Evolutionary conservation across 208 protist genomes (phyloP), one percentile per base, ranked within the genome.

Genomic region (Angomonas ambiguus): DNA sequence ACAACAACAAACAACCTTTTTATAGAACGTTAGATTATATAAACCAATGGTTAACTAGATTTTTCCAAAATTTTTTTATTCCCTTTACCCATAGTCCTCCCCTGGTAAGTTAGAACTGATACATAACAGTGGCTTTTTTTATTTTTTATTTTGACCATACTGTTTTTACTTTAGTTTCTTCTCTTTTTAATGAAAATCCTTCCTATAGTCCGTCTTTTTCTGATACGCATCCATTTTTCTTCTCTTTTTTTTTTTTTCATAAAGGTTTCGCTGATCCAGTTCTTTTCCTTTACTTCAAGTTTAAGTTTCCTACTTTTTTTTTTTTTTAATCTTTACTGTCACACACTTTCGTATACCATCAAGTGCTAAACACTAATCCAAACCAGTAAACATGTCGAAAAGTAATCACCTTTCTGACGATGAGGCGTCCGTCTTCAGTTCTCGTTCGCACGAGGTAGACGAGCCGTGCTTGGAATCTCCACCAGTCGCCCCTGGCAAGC

Each of bases 341-440:
- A n/a, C 16, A 45, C 8, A 16, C 38, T 45, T 45, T 16, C 8
- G 38, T 45, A 16, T n/a, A 45, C 38, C 38, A n/a, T n/a, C 8
- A 16, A 45, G 16, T 8, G 8, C 16, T 45, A 45, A 8, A 45
- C 38, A 45, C 16, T 16, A 45, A 16, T 45, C 38, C 38, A 45
- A n/a, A 8, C 38, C 38, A n/a, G 38, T 45, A n/a, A 16, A 45
- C 38, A 30, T 56, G 49, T 56, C 59, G 58, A 63, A 8, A 22
- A 72, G 76, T 67, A 71, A 49, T 65, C 49, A 64, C 20, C 69
- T 69, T 27, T 65, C 69, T 67, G 41, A 59, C 31, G 71, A 67
- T 48, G 51, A 68, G 66, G 18, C 27, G 18, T 65, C 69, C 51
- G 74, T 79, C 38, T 67, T 71, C 61, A 67, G 72, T 41, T 70